A percentile compares a stretch with the other conserved stretches of the same genome.
These are phyloP conservation scores for Chrysoporthe austroafricana DNA, from an alignment of 2,329 filamentous ascomycete genomes.

Conservation along the genomic window DNA sequence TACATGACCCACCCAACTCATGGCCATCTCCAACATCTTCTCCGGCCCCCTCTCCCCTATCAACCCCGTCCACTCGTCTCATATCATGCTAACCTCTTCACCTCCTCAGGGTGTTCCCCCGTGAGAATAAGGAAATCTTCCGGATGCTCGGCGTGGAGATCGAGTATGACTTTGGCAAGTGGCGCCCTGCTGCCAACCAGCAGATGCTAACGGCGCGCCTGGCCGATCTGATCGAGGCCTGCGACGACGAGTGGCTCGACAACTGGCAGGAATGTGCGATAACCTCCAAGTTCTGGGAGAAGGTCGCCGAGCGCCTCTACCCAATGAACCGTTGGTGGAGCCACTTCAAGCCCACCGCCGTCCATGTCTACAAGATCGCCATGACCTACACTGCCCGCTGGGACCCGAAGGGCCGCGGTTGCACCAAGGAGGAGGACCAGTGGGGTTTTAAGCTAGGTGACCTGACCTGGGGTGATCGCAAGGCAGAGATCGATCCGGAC, in stretches of 20 bases:
- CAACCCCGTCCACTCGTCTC: neutral
- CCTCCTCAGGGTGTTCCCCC: constrained; percentile 5
- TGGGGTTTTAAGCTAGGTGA: constrained; percentile 23
- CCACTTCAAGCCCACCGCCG: neutral
- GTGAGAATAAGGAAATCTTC: constrained; percentile 9
- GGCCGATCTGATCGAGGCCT: constrained; percentile 25
- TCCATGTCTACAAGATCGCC: constrained; percentile 20
- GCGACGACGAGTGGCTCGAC: constrained; percentile 27
- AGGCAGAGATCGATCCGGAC: constrained; percentile 26
- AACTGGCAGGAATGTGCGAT: constrained; percentile 22
- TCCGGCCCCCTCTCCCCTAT: neutral
- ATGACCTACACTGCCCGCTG: constrained; percentile 23
- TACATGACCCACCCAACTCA: neutral
- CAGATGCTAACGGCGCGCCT: constrained; percentile 7
- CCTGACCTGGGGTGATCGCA: constrained; percentile 24
- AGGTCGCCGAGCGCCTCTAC: constrained; percentile 16
- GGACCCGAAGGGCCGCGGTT: constrained; percentile 23
- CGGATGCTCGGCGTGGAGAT: constrained; percentile 19
- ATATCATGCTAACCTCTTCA: neutral
- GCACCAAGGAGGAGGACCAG: constrained; percentile 7
- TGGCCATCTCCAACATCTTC: too few species aligned
- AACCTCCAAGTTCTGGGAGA: constrained; percentile 16
- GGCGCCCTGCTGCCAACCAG: constrained; percentile 18
- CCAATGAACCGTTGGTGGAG: constrained; percentile 12
- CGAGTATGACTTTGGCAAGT: neutral